Conservation (phyloP, 1,284 basidiomycete genomes). For the Sanghuangporus baumii region DNA sequence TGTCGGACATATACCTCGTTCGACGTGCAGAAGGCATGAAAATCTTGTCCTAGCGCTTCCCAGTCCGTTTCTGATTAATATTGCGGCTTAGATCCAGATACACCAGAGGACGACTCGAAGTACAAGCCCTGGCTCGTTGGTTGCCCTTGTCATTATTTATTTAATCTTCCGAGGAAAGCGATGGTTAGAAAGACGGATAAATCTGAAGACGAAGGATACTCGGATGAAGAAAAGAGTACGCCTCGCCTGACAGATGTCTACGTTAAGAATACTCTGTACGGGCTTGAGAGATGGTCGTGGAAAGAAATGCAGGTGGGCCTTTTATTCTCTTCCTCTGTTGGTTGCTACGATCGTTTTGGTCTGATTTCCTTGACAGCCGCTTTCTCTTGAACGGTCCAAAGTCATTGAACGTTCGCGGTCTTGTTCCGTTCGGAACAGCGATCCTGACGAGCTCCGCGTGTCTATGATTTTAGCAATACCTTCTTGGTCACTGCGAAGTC, state of each 20-base stretch:
- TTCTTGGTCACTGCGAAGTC: neutral
- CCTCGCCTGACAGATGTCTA: neutral
- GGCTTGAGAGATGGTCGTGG: no score
- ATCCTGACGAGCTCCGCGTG: neutral
- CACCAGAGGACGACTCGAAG: neutral
- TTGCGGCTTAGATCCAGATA: no score
- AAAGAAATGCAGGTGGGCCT: neutral
- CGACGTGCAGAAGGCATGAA: no score
- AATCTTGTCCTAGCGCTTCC: no score
- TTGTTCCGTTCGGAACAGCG: neutral
- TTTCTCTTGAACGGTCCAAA: neutral
- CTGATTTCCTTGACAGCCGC: neutral
- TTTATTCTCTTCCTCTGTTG: neutral
- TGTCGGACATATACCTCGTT: no score
- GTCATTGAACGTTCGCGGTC: neutral
- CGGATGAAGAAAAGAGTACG: neutral
- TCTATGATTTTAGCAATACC: neutral
- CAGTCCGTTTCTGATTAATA: no score
- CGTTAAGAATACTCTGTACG: neutral
- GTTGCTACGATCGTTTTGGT: neutral
- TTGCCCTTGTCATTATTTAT: neutral
- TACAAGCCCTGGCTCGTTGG: neutral
- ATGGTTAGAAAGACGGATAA: neutral
- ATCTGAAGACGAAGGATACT: neutral
- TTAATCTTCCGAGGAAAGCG: neutral